Percentiles rank a stretch among this genome's conserved stretches.
Evolutionary conservation across 495 filamentous ascomycete genomes (phyloP).

Genomic region (Pyrenula massariospora): DNA sequence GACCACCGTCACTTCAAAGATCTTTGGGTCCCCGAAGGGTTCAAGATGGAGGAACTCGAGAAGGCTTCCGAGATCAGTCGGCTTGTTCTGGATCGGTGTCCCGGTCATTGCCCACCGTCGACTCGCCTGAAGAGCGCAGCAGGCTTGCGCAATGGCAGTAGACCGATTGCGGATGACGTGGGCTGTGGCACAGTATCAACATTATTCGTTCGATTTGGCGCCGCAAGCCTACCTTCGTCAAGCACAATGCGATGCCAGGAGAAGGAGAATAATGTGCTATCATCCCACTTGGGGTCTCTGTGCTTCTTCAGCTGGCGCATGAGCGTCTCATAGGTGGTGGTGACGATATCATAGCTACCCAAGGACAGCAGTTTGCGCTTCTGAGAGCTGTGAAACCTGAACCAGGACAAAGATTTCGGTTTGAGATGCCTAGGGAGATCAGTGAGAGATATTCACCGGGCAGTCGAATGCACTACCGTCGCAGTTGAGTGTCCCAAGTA

Average conservation of each 20-base stretch:
- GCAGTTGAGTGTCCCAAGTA: no score
- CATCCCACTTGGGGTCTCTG: no score
- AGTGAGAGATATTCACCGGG: no score
- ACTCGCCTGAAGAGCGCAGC: slow-evolving; percentile 66
- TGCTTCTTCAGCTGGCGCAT: slow-evolving; percentile 45
- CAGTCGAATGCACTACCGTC: no score
- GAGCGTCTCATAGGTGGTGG: slow-evolving; percentile 78
- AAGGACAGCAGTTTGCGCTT: no score
- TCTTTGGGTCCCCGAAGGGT: slow-evolving; percentile 35
- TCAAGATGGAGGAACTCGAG: slow-evolving; percentile 69
- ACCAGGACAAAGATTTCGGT: no score
- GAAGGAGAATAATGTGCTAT: slow-evolving; percentile 27
- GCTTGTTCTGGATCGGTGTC: slow-evolving; percentile 72
- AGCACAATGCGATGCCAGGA: slow-evolving; percentile 89
- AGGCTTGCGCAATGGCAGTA: no score
- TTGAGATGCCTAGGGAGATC: no score
- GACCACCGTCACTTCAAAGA: slow-evolving; percentile 3
- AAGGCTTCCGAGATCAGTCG: slow-evolving; percentile 55
- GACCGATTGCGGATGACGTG: no score
- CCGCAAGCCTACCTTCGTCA: slow-evolving; percentile 43
- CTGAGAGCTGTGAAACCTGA: no score
- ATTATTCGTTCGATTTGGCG: not conserved
- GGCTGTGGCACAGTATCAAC: slow-evolving; percentile 23
- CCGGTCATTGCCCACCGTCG: slow-evolving; percentile 76
- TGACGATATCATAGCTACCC: slow-evolving; percentile 59